Base-by-base conservation (phyloP, 768 basidiomycete genomes). In the Mycena crocata region DNA sequence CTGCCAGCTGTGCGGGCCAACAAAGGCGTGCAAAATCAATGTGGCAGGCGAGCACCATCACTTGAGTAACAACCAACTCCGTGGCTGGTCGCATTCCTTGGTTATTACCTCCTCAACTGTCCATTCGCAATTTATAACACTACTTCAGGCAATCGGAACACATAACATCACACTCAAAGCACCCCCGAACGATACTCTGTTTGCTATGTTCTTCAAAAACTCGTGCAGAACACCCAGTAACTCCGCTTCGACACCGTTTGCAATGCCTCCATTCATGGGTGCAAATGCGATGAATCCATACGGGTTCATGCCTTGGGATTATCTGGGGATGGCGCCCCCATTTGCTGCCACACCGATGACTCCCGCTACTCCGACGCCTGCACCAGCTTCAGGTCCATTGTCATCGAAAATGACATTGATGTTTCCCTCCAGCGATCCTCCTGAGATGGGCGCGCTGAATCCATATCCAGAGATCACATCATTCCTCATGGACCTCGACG, bases 131-230 rank as follows among this genome's bases (percentile, higher is more conserved):
- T 26, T 24, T 9, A 12, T 26, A 28, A 64, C 17, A 45, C 21
- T 63, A 23, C 15, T 45, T 13, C 31, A 64, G 62, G 62, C 54
- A 5, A 13, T 26, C 30, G 54, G 54, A 9, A 64, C 55, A 12
- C 62, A 64, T 57, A 56, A 56, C 31, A 31, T 57, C 30, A 64
- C 55, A 21, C 54, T 64, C 28, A 26, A 57, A 26, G 46, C 40
- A 30, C 62, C 54, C 3, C 62, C 55, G 26, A 57, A 64, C 21
- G 30, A 23, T 30, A 26, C 44, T 24, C 40, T 64, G 28, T 64
- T 64, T 57, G 28, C 54, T 6, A 32, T 15, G 15, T 64, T 57
- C 62, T 45, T 42, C 31, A 56, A 40, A 21, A 51, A 51, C 8
- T 51, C 30, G 23, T 55, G 8, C 24, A n/a, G 26, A 30, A 32